A percentile compares a stretch with the other conserved stretches of the same genome.
Evolutionary conservation across 352 stramenopile species (phyloP).

Genomic region (Pythium coloratum): DNA sequence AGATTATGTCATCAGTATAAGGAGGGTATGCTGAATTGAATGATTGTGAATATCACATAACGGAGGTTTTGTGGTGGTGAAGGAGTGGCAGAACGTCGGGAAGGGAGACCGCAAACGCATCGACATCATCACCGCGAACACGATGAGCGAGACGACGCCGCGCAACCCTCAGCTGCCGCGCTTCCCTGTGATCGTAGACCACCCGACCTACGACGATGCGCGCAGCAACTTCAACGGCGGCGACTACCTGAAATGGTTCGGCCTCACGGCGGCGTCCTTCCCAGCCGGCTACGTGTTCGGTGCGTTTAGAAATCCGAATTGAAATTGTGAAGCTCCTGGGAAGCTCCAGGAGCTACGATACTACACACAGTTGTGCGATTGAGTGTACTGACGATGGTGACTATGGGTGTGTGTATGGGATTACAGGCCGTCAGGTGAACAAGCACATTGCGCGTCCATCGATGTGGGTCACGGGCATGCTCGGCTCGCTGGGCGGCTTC

Average conservation of each 20-base stretch:
- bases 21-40: not conserved
- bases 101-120: slow-evolving; percentile 2
- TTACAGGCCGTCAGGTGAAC: slow-evolving; percentile 61
- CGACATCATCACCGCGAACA: slow-evolving; percentile 2
- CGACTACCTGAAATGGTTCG: slow-evolving; percentile 67
- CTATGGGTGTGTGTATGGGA: slow-evolving; percentile 1
- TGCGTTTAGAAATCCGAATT: slow-evolving; percentile 29
- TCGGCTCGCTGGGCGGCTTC: slow-evolving; percentile 76
- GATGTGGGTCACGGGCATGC: slow-evolving; percentile 72
- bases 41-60: slow-evolving; percentile 2
- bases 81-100: slow-evolving; percentile 19
- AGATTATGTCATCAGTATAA: not conserved
- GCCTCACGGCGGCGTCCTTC: slow-evolving; percentile 66
- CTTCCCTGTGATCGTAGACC: slow-evolving; percentile 80
- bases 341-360: not conserved
- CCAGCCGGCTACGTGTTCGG: slow-evolving; percentile 77
- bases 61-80: slow-evolving; percentile 13
- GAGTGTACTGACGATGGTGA: not conserved
- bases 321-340: not conserved
- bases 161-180: slow-evolving; percentile 57
- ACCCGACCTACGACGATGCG: slow-evolving; percentile 74
- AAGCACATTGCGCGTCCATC: slow-evolving; percentile 60
- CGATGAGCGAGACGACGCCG: slow-evolving; percentile 50
- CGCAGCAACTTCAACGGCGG: slow-evolving; percentile 62
- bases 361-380: not conserved